A percentile compares a stretch with the other conserved stretches of the same genome.
Conservation (phyloP, 257 asterid species). For the Asclepias syriaca region DNA sequence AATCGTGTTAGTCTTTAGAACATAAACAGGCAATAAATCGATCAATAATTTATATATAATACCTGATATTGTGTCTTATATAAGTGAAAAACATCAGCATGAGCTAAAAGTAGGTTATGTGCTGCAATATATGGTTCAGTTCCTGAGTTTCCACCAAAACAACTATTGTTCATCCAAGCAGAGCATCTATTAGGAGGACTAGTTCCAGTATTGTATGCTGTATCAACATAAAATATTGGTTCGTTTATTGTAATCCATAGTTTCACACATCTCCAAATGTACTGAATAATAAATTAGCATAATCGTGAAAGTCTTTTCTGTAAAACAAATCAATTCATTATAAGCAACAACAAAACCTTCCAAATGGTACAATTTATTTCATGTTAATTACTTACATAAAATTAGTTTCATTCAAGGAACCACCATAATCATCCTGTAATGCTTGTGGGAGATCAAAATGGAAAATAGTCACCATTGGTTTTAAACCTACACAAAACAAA, state of each 20-base stretch:
- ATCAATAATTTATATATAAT: no score
- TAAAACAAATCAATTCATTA: not conserved
- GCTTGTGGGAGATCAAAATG: slow-evolving; percentile 3
- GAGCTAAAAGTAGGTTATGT: no score
- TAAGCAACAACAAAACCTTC: no score
- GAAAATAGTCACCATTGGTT: not conserved
- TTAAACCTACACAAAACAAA: not conserved
- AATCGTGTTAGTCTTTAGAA: not conserved
- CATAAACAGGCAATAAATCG: no score
- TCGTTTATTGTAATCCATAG: slow-evolving; percentile 13
- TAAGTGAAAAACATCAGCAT: no score
- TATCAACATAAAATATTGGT: not conserved
- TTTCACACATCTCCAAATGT: slow-evolving; percentile 11
- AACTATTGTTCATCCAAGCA: not conserved
- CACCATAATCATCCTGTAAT: not conserved
- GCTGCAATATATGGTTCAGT: not conserved
- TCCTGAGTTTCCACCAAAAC: slow-evolving; percentile 5
- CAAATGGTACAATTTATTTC: not conserved
- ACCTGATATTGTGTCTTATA: no score
- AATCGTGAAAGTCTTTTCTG: not conserved
- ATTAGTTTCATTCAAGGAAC: not conserved
- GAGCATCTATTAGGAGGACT: slow-evolving; percentile 1
- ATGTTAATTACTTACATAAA: not conserved
- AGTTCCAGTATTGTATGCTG: not conserved
- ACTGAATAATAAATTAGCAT: not conserved